These are phyloP conservation scores for Diaporthe velutina DNA, from an alignment of 2,329 filamentous ascomycete species.

Conservation along the genomic window DNA sequence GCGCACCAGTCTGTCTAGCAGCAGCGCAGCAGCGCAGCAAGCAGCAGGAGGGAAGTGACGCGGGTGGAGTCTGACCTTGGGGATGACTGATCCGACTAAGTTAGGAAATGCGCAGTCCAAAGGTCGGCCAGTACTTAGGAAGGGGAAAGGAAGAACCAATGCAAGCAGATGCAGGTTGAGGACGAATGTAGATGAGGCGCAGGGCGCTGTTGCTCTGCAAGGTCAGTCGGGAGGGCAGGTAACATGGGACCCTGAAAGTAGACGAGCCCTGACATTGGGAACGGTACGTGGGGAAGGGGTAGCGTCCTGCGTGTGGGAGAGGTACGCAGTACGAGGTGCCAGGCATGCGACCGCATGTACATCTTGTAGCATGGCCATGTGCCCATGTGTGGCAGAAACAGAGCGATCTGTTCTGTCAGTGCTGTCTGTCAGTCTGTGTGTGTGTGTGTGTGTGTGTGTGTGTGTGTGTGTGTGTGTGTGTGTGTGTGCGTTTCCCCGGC, in stretches of 20 bases:
- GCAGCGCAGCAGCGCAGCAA: conserved; percentile 20
- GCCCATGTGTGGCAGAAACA: conserved; percentile 18
- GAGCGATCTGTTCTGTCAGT: conserved; percentile 4
- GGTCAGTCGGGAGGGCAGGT: conserved; percentile 32
- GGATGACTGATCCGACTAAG: conserved; percentile 40
- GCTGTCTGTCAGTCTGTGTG: not conserved
- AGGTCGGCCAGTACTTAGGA: conserved; percentile 31
- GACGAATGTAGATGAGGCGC: conserved; percentile 39
- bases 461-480: not conserved
- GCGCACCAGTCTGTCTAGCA: conserved; percentile 14
- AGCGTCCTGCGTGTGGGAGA: conserved; percentile 8
- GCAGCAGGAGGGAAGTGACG: conserved; percentile 31
- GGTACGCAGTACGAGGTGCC: conserved; percentile 36
- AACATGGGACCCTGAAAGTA: conserved; percentile 37
- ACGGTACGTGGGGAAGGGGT: conserved; percentile 33
- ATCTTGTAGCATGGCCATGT: conserved; percentile 27
- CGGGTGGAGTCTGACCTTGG: conserved; percentile 37
- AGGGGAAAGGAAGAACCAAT: conserved; percentile 28
- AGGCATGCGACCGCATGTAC: conserved; percentile 30
- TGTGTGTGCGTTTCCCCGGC: not conserved
- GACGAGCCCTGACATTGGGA: conserved; percentile 32
- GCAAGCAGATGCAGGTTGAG: conserved; percentile 36
- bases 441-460: not conserved
- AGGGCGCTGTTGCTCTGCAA: conserved; percentile 37
- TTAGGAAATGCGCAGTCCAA: conserved; percentile 35